Evolutionary conservation across 306 rosid species (phyloP).

Genomic region (Casuarina glauca): DNA sequence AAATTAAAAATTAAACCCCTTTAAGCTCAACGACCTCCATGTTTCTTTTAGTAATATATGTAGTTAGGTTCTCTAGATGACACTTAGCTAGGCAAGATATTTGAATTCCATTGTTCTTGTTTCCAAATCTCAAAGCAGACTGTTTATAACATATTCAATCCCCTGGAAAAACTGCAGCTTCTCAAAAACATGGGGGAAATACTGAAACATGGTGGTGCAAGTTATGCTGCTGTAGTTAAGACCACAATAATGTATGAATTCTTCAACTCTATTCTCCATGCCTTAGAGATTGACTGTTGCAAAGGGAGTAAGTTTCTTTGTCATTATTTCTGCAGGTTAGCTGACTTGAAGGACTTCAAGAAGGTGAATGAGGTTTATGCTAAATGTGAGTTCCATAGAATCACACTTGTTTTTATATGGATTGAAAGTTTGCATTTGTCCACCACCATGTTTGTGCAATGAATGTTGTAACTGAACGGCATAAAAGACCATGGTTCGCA

Average conservation of each 20-base stretch:
- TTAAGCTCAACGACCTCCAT: not conserved
- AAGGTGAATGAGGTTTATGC: conserved; percentile 86
- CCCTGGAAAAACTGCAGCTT: conserved; percentile 41
- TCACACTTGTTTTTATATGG: conserved; percentile 20
- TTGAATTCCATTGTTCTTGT: not conserved
- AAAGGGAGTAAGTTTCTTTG: conserved; percentile 14
- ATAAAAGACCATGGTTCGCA: not conserved
- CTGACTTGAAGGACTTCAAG: conserved; percentile 90
- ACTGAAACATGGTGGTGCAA: conserved; percentile 76
- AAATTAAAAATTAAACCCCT: not conserved
- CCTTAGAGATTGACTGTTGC: not conserved
- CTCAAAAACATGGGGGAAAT: conserved; percentile 95
- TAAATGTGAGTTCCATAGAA: conserved; percentile 63
- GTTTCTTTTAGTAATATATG: not conserved
- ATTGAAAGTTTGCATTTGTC: not conserved
- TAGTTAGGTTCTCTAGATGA: not conserved
- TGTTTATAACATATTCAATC: conserved; percentile 3
- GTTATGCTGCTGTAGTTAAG: conserved; percentile 84
- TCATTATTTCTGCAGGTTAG: conserved; percentile 66
- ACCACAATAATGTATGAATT: conserved; percentile 78
- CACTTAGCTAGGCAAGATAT: not conserved
- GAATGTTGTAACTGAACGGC: not conserved
- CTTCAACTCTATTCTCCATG: not conserved
- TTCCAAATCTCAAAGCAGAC: not conserved
- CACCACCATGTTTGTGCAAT: conserved; percentile 1